phyloP scores from a whole-genome alignment of 1,284 basidiomycete genomes.

The Acaromyces ingoldii region DNA sequence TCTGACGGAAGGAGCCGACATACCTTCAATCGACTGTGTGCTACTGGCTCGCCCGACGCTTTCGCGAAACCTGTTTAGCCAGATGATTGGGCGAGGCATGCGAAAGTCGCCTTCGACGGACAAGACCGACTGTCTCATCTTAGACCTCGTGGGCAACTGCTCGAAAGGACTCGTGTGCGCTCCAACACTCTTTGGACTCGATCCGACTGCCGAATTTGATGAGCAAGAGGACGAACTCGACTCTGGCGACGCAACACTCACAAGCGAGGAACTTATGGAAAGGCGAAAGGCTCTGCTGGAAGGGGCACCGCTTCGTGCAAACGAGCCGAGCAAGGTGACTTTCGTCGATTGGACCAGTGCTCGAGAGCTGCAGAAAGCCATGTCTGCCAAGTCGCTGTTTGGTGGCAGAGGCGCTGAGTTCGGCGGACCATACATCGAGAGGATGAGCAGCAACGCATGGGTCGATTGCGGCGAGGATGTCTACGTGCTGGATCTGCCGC shows the following conservation, averaged over 20 bases:
- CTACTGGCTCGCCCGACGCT: slow-evolving; percentile 70
- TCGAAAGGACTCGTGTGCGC: slow-evolving; percentile 69
- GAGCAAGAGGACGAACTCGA: too few relatives aligned
- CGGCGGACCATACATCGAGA: slow-evolving; percentile 59
- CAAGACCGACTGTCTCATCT: slow-evolving; percentile 79
- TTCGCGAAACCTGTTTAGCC: slow-evolving; percentile 80
- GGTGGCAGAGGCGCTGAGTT: too few relatives aligned
- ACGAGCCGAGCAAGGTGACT: slow-evolving; percentile 58
- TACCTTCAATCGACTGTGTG: slow-evolving; percentile 71
- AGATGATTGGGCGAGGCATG: slow-evolving; percentile 95
- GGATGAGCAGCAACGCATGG: slow-evolving; percentile 64
- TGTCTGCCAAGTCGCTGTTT: slow-evolving; percentile 55
- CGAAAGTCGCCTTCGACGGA: slow-evolving; percentile 73
- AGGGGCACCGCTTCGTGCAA: slow-evolving; percentile 5
- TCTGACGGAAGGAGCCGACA: slow-evolving; percentile 55
- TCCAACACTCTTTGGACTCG: slow-evolving; percentile 81
- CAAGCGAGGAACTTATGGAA: not conserved
- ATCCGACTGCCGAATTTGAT: slow-evolving; percentile 54
- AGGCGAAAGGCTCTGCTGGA: slow-evolving; percentile 1
- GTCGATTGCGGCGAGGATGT: slow-evolving; percentile 70
- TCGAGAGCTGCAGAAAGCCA: slow-evolving; percentile 55
- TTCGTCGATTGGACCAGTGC: slow-evolving; percentile 79
- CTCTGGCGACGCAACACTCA: too few relatives aligned
- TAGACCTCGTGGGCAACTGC: slow-evolving; percentile 83
- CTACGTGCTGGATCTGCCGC: slow-evolving; percentile 69